phyloP scores from a whole-genome alignment of 2,329 filamentous ascomycete species.

The Colletotrichum liriopes region DNA sequence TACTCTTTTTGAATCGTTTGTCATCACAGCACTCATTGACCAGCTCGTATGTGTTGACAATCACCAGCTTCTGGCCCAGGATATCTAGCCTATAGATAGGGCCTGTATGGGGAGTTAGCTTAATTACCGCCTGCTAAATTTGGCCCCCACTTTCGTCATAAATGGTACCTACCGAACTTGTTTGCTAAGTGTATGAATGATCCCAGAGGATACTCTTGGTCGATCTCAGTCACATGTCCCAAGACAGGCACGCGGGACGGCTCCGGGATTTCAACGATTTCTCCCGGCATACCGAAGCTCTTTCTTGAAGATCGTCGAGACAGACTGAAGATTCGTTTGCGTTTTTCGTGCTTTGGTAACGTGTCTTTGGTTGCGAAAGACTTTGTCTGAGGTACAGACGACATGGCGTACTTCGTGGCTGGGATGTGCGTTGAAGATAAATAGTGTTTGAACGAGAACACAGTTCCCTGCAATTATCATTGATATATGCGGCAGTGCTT shows the following conservation, averaged over 20 bases:
- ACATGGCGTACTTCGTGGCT: not conserved
- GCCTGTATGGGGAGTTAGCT: slow-evolving; percentile 54
- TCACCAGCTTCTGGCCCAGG: slow-evolving; percentile 61
- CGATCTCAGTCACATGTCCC: slow-evolving; percentile 77
- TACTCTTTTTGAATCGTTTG: slow-evolving; percentile 73
- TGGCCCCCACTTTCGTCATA: not conserved
- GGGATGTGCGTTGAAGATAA: not conserved
- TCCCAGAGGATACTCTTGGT: slow-evolving; percentile 68
- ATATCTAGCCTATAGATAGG: slow-evolving; percentile 72
- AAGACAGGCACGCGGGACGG: slow-evolving; percentile 76
- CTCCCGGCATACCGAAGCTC: slow-evolving; percentile 47
- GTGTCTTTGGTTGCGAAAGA: not conserved
- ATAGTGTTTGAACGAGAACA: not conserved
- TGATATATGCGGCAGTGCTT: not conserved
- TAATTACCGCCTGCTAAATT: not conserved
- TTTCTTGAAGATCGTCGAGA: slow-evolving; percentile 22
- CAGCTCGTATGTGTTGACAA: slow-evolving; percentile 69
- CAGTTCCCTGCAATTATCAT: not conserved
- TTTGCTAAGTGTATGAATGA: slow-evolving; percentile 73
- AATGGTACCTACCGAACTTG: slow-evolving; percentile 70
- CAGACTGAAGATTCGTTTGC: slow-evolving; percentile 29
- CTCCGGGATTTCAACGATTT: slow-evolving; percentile 47
- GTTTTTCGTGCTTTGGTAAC: not conserved
- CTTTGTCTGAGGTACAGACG: not conserved
- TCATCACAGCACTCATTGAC: slow-evolving; percentile 77